Evolutionary conservation across 345 rosid species (phyloP), one percentile per base, ranked within the genome.

Genomic region (Brassica juncea): DNA sequence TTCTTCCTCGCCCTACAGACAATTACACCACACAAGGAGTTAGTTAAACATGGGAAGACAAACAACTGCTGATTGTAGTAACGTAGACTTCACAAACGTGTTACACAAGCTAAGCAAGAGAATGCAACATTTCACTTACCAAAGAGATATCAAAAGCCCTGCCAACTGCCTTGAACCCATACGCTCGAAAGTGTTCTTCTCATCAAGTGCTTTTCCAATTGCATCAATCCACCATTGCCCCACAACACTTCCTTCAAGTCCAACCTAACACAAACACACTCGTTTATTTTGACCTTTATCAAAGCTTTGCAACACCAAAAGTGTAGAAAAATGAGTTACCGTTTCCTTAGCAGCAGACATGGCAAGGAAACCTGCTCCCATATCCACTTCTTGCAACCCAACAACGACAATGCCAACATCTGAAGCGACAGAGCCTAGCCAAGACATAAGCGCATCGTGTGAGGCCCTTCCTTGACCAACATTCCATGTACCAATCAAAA

Each of bases 281-380:
- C 54, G 5, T 44, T 44, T 44, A 12, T n/a, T 47, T 52, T 52
- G 8, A n/a, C 57, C 57, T 52, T 52, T 52, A 52, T 52, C 57
- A 52, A 52, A 42, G 49, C 49, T 42, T 42, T 10, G 49, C 49
- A 59, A 30, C 70, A 23, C 25, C 25, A 23, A 21, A 21, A 21
- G 23, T 21, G 23, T 21, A 21, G 25, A 23, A 23, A 23, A 42
- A 39, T 35, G 7, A 75, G 66, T 79, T 52, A 95, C 99, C 70
- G 98, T 87, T 88, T 95, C 99, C 84, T 95, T 95, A 35, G 99
- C 99, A 1, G 99, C 99, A 23, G 99, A 93, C 98, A 95, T 93
- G 28, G 99, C 99, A 57, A 95, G 97, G 84, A 95, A 95, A 67
- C 98, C 97, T 19, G 99, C 98, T 0, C 99, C 98, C 99, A 95